A percentile compares a stretch with the other conserved stretches of the same genome.
Evolutionary conservation across 192 early-diverging fungal species (phyloP).

Genomic region (Backusella tarrabulga): DNA sequence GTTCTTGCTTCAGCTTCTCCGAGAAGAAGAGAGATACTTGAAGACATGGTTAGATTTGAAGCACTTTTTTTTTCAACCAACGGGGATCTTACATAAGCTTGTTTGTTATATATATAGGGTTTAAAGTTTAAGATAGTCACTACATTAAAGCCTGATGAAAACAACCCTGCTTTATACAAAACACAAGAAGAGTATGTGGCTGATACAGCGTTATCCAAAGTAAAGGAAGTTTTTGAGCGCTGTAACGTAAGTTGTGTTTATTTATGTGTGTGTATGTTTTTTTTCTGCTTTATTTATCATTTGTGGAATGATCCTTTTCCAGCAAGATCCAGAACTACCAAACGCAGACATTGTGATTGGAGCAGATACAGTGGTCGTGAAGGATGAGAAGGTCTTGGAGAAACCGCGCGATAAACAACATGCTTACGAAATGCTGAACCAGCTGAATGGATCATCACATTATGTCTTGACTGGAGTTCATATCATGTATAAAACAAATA

Average conservation of each 20-base stretch:
- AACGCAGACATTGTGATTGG: slow-evolving; percentile 68
- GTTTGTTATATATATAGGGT: slow-evolving; percentile 35
- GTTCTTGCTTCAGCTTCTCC: slow-evolving; percentile 57
- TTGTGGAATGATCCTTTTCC: neutral
- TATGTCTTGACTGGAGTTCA: slow-evolving; percentile 74
- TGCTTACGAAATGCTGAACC: slow-evolving; percentile 61
- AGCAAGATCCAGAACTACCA: slow-evolving; percentile 11
- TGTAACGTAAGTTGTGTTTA: slow-evolving; percentile 12
- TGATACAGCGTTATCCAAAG: slow-evolving; percentile 70
- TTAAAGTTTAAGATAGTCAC: slow-evolving; percentile 62
- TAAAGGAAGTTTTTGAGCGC: slow-evolving; percentile 62
- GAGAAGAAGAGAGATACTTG: slow-evolving; percentile 74
- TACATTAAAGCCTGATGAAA: slow-evolving; percentile 76
- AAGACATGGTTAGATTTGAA: slow-evolving; percentile 31
- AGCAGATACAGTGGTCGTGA: slow-evolving; percentile 81
- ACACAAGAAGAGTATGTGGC: slow-evolving; percentile 66
- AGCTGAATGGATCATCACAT: slow-evolving; percentile 63
- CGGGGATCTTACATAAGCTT: neutral
- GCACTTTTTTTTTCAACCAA: neutral
- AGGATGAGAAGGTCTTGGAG: slow-evolving; percentile 70
- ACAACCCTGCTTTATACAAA: slow-evolving; percentile 64
- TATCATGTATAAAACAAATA: slow-evolving; percentile 41
- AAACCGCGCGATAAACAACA: slow-evolving; percentile 66
- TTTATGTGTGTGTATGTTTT: neutral
- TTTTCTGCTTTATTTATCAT: neutral